phyloP scores from a whole-genome alignment of 2,329 filamentous ascomycete species.

The Epichloe gansuensis region DNA sequence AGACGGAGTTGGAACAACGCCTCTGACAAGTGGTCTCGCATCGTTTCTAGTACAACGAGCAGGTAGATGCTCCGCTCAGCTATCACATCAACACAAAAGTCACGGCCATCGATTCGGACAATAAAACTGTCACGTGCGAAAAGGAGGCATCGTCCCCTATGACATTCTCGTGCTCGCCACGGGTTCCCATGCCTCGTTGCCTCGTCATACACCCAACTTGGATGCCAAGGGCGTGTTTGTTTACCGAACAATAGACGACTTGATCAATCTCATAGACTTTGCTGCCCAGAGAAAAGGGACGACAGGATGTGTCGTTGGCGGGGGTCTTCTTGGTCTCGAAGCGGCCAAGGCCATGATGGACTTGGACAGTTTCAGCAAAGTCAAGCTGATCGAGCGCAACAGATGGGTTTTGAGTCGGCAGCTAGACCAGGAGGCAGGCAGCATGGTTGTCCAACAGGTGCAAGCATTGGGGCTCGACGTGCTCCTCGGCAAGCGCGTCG shows the following conservation, averaged over 20 bases:
- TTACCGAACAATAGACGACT: slow-evolving; percentile 74
- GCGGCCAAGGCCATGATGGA: slow-evolving; percentile 90
- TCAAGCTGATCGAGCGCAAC: slow-evolving; percentile 73
- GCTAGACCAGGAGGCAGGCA: slow-evolving; percentile 68
- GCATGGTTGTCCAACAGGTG: slow-evolving; percentile 73
- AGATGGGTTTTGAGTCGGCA: slow-evolving; percentile 74
- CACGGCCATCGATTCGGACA: slow-evolving; percentile 46
- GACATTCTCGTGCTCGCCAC: slow-evolving; percentile 77
- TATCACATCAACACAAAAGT: slow-evolving; percentile 67
- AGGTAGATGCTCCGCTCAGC: slow-evolving; percentile 54
- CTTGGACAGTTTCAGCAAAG: slow-evolving; percentile 57
- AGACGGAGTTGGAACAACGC: background rate
- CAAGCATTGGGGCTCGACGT: slow-evolving; percentile 68
- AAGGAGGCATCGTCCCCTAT: slow-evolving; percentile 57
- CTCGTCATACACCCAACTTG: slow-evolving; percentile 57
- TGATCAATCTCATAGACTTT: slow-evolving; percentile 65
- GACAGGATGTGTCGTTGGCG: slow-evolving; percentile 67
- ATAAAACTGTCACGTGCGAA: slow-evolving; percentile 58
- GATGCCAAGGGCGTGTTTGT: slow-evolving; percentile 79
- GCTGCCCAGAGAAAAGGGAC: slow-evolving; percentile 54
- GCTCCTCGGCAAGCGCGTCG: slow-evolving; percentile 63
- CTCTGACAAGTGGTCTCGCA: background rate
- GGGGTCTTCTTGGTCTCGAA: slow-evolving; percentile 74
- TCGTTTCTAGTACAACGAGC: slow-evolving; percentile 46
- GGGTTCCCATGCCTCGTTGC: slow-evolving; percentile 72